These are phyloP conservation scores for Penicillium atrosanguineum DNA, from an alignment of 495 filamentous ascomycete genomes.

Conservation along the genomic window DNA sequence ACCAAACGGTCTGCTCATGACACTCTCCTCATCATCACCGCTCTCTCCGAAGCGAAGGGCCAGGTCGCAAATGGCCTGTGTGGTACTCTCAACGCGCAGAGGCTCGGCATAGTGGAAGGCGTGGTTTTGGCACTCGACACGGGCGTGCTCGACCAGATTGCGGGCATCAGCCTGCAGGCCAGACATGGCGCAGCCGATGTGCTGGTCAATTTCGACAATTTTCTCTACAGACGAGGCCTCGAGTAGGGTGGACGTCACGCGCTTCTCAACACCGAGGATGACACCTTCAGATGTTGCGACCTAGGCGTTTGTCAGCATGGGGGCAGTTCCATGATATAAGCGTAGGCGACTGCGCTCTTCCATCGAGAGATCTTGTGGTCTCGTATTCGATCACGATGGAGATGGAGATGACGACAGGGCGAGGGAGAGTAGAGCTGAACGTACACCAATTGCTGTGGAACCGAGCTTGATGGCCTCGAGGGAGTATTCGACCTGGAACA, in stretches of 20 bases:
- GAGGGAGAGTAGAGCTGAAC: slow-evolving; percentile 20
- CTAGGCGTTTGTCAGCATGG: slow-evolving; percentile 37
- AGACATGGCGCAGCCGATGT: slow-evolving; percentile 98
- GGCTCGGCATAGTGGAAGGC: slow-evolving; percentile 95
- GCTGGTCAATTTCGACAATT: slow-evolving; percentile 97
- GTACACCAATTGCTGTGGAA: slow-evolving; percentile 93
- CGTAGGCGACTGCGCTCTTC: neutral
- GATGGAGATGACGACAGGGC: slow-evolving; percentile 3
- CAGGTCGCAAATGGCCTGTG: slow-evolving; percentile 97
- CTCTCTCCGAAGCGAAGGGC: slow-evolving; percentile 95
- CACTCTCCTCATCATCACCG: slow-evolving; percentile 95
- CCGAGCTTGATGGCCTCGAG: slow-evolving; percentile 99
- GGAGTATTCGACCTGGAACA: slow-evolving; percentile 99
- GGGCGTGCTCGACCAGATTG: slow-evolving; percentile 94
- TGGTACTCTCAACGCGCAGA: slow-evolving; percentile 93
- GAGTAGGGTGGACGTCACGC: slow-evolving; percentile 93
- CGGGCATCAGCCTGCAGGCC: slow-evolving; percentile 95
- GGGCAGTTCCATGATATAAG: neutral
- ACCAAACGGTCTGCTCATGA: slow-evolving; percentile 96
- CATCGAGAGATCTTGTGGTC: neutral
- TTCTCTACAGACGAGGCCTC: slow-evolving; percentile 98
- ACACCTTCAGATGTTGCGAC: slow-evolving; percentile 91
- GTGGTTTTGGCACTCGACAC: slow-evolving; percentile 95
- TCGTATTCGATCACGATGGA: neutral
- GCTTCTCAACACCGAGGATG: slow-evolving; percentile 97